Evolutionary conservation across 2,329 filamentous ascomycete species (phyloP), one percentile per base, ranked within the genome.

Genomic region (Diaporthe nobilis): DNA sequence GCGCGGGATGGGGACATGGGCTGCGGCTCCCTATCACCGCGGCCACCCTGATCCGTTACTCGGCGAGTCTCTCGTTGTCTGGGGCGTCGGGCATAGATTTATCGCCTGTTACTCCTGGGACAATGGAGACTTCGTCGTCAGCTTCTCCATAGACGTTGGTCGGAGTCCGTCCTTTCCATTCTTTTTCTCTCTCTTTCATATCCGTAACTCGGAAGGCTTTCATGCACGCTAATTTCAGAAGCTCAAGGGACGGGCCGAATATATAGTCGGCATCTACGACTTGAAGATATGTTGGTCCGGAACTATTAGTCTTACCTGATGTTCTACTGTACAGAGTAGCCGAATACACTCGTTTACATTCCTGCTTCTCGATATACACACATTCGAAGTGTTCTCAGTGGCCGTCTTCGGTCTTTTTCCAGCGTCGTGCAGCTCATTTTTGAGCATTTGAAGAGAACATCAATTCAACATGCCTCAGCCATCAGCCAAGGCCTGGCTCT

Each of bases 401-500:
- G 20, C 17, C 9, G 3, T 60, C 20, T 39, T 22, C 15, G 9
- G 4, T 15, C 12, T 25, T n/a, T 37, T 8, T 3, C 22, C 20
- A 15, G 8, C 3, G 34, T 25, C 12, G 34, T 42, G 34, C 8
- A 17, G 22, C 13, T 39, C 31, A 5, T 0, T 42, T 22, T 42
- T 42, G 34, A 25, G 12, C 12, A n/a, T n/a, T 12, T 25, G 31
- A 15, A 42, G 12, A 17, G 34, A 61, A 22, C 10, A 4, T 22
- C 3, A 39, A 17, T 25, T 25, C 15, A 10, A 61, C 22, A 61
- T 61, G 57, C 34, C 57, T 61, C 31, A 39, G 57, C 57, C 34
- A 25, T 61, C 57, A 25, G 57, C 57, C 57, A 61, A 61, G 12
- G 57, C 57, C 22, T 61, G 57, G 57, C 57, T 61, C 31, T 9